A percentile compares a stretch with the other conserved stretches of the same genome.
These are phyloP conservation scores for Amanita rimosa DNA, from an alignment of 768 basidiomycete species.

Conservation along the genomic window DNA sequence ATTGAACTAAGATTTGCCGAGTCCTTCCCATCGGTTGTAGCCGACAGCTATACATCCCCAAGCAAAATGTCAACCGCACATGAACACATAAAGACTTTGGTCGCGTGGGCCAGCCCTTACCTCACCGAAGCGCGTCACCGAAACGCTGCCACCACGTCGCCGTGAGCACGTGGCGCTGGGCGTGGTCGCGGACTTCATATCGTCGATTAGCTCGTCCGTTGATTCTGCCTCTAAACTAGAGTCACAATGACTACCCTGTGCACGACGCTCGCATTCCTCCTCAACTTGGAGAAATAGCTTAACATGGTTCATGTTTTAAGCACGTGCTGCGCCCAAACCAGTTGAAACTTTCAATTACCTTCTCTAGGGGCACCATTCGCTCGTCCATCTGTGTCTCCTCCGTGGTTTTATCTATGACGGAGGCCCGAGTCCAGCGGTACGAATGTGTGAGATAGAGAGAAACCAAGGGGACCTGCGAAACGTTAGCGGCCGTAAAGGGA, in stretches of 20 bases:
- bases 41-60: neutral
- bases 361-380: slow-evolving; percentile 22
- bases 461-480: neutral
- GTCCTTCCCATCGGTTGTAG: neutral
- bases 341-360: slow-evolving; percentile 10
- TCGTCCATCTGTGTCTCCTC: slow-evolving; percentile 7
- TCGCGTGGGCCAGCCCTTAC: slow-evolving; percentile 18
- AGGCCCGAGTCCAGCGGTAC: neutral
- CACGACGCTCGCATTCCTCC: slow-evolving; percentile 41
- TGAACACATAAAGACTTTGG: neutral
- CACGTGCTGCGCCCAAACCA: neutral
- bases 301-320: neutral
- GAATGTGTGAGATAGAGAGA: neutral
- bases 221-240: slow-evolving; percentile 6
- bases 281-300: slow-evolving; percentile 55
- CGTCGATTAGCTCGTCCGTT: slow-evolving; percentile 2
- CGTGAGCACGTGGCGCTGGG: neutral
- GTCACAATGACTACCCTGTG: slow-evolving; percentile 16
- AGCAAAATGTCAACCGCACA: neutral
- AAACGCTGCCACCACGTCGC: slow-evolving; percentile 38
- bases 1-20: slow-evolving; percentile 13
- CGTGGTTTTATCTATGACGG: too few relatives aligned
- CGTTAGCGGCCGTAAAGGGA: neutral
- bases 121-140: slow-evolving; percentile 52
- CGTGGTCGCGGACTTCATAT: neutral